Evolutionary conservation across 2,329 filamentous ascomycete genomes (phyloP).

Genomic region (Fusarium sp.): DNA sequence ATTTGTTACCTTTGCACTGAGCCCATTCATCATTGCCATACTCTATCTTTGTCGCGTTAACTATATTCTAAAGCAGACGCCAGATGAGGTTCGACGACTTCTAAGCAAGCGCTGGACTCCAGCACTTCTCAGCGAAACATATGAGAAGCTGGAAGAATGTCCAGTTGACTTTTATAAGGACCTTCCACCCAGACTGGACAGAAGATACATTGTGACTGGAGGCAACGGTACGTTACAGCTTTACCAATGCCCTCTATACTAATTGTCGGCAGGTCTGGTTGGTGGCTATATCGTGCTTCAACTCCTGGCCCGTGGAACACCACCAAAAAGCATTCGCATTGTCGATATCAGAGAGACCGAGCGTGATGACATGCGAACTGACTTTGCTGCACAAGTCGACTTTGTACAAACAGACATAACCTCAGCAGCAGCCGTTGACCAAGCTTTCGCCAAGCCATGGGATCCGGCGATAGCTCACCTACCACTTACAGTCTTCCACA

Average conservation of each 20-base stretch:
- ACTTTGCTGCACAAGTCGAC: neutral
- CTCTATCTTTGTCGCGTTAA: neutral
- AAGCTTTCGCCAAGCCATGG: neutral
- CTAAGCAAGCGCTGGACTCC: neutral
- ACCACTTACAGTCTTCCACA: constrained; percentile 19
- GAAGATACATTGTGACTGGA: constrained; percentile 12
- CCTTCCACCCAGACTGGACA: neutral
- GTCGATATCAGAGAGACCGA: constrained; percentile 10
- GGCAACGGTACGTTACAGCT: neutral
- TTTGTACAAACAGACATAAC: constrained; percentile 9
- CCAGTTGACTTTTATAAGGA: neutral
- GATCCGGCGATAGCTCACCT: neutral
- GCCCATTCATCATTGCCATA: neutral
- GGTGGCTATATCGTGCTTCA: constrained; percentile 22
- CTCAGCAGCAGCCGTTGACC: neutral
- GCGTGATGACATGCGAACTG: constrained; percentile 6
- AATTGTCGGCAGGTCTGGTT: neutral
- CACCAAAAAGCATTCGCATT: neutral
- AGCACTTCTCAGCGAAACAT: neutral
- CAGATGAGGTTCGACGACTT: neutral
- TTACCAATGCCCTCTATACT: neutral
- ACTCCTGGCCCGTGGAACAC: constrained; percentile 7
- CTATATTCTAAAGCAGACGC: neutral
- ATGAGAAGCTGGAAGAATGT: neutral
- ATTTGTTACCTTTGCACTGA: neutral